Evolutionary conservation across 2,329 filamentous ascomycete species (phyloP), one percentile per base, ranked within the genome.

Genomic region (Colletotrichum magnum): DNA sequence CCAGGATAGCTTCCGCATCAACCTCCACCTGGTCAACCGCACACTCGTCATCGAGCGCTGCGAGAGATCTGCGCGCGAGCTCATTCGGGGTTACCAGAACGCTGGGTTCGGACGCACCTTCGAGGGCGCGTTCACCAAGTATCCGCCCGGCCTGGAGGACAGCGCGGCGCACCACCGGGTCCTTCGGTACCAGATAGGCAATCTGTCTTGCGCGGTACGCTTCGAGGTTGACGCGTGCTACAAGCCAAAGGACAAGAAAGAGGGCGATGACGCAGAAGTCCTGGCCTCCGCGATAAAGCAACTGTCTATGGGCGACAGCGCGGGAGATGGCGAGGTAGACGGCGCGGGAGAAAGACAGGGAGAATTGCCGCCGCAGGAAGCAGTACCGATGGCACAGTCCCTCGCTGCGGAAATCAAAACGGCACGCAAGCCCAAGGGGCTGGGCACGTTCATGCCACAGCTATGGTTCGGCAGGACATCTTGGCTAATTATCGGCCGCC

Each of bases 391-490:
- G 53, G 56, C 63, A 7, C 72, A 74, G 18, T 48, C 36, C 6
- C 57, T 21, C 13, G 48, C 61, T 26, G 74, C 72, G 15, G 73
- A 75, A 51, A 69, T 77, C 28, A 75, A 75, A 45, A 69, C 71
- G 9, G 54, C 48, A 26, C 54, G 16, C 9, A 59, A 16, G 16
- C 7, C 10, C 5, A 70, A 47, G 51, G 15, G 0, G 26, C 52
- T 1, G 10, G 36, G n/a, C 2, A 1, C 12, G 9, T 69, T 16
- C 45, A 28, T 77, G 2, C 72, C 74, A 1, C 74, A 77, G 66
- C 72, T 77, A 7, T 78, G 76, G 76, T 75, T 77, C 28, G 75
- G 75, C 5, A 74, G 76, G 10, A 77, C 75, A 10, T 69, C 70
- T 0, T 75, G 72, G 50, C 64, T 78, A 1, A 75, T 77, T 6